Evolutionary conservation across 2,329 filamentous ascomycete species (phyloP), one percentile per base, ranked within the genome.

Genomic region (Geosmithia flava): DNA sequence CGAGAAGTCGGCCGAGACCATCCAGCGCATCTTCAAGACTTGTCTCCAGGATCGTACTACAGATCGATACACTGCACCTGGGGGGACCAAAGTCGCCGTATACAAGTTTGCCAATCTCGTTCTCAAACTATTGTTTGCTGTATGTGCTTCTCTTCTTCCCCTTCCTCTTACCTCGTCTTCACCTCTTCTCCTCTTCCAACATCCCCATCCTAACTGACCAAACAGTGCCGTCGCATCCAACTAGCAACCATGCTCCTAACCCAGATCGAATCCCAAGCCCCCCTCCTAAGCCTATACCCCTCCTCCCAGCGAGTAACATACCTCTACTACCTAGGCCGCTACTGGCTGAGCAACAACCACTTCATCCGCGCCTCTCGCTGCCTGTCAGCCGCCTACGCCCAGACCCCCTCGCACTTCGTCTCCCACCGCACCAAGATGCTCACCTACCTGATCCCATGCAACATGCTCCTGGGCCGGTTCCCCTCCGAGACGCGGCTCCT

Each of bases 91-190:
- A 59, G 69, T 84, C 11, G 90, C 87, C 42, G 89, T 96, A 52
- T 96, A 96, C 67, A 81, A 87, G 50, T 89, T 95, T 66, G 90
- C 89, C 51, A 96, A 96, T 59, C 76, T 95, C 20, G 93, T 89
- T 39, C 69, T 96, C 45, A 91, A 90, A 63, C 78, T 96, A 3
- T 74, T 96, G 7, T 94, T 95, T 59, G 85, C 88, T 55, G 83
- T 85, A 69, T 44, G 72, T n/a, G 11, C 3, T 13, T 4, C n/a
- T 27, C 8, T 27, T 27, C 23, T 27, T 27, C 8, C 23, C 23
- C 8, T 27, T 8, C 8, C 8, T 27, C 17, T 37, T n/a, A 7
- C 37, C 5, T 40, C 37, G 5, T 40, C 37, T 16, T 40, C 15
- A 40, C 13, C 5, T 40, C 13, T 17, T 17, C n/a, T 27, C 23